Base-by-base conservation (phyloP, 177 flowering plant genomes). In the Vitis hybrid region DNA sequence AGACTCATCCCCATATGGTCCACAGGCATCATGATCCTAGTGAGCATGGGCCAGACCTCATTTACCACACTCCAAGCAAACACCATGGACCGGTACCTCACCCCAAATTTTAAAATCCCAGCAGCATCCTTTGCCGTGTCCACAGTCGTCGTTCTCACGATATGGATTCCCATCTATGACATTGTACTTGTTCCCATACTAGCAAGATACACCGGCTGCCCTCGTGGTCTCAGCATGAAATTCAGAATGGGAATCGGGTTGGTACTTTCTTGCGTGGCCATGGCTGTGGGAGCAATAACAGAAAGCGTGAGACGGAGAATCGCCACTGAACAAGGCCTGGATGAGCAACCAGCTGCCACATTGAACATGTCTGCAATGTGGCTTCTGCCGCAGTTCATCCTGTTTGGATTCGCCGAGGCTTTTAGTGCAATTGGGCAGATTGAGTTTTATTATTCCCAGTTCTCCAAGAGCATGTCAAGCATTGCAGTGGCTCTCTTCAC, bases 381-480 rank as follows among this genome's bases (percentile, higher is more conserved):
- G 91, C 72, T 82, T 1, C 52, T 82, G 2, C 86, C 80, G 8
- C 80, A 79, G 6, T 14, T 70, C 18, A 14, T 59, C 56, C 68
- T 85, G 12, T 6, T 2, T 11, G 90, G 88, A 11, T 3, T 87
- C 3, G 80, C 84, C 1, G 82, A 81, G 72, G 84, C 87, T 1
- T 76, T 87, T 60, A 77, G 62, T 56, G 82, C 72, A 3, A 75
- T 86, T 2, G 86, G 78, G 6, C 87, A 83, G 60, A 74, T 52
- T 6, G 84, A 84, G 72, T 85, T 85, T 62, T 87, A 64, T 21
- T 85, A 83, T 75, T 68, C 82, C 0, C 83, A 87, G 74, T 64
- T 87, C 52, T 88, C 90, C 3, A 85, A 70, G 60, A 80, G 81
- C 75, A 84, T 86, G 87, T 84, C 91, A 0, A 84, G 87, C 24